Base-by-base conservation (phyloP, 2,329 filamentous ascomycete genomes). In the Piedraia hortae region DNA sequence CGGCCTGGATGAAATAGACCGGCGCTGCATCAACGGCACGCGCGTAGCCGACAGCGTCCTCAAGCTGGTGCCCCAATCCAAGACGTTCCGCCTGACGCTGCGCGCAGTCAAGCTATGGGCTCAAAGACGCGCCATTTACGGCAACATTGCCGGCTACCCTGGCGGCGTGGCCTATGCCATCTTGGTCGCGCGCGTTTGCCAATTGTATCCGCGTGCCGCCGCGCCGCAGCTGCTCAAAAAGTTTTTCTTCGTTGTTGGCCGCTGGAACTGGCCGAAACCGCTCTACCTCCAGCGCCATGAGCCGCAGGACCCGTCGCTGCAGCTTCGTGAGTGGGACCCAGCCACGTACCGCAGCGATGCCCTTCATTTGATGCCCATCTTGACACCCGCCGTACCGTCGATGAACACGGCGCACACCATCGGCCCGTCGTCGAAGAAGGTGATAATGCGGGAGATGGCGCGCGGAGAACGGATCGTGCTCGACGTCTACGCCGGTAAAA, bases 371-470 rank as follows among this genome's bases (percentile, higher is more conserved):
- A 97, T 97, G 85, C 85, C 85, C 13, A 75, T 97, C 45, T 93
- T 97, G 38, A 97, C 85, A 2, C 85, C 85, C 1, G 80, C 85
- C 1, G 93, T 91, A 42, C 85, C 85, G 3, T 88, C 78, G 21
- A 93, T 91, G 80, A 93, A 85, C 44, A 71, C 85, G 2, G 93
- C 85, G 0, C 85, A 89, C 51, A 93, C 90, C 38, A 69, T 97
- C 28, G 80, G 73, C 3, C 55, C 62, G 31, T 93, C 82, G 1
- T 88, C 78, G 2, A 75, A 78, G 51, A 53, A 61, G 4, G 64
- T 91, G 21, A 78, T 97, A 38, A 62, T 77, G 32, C 59, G 67
- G 20, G 85, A 97, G 41, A 60, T 93, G 10, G 57, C 68, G 30
- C 64, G 74, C 16, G 85, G 69, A 4, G 62, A 68, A 22, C 56